Conservation (phyloP, 495 filamentous ascomycete species). For the Neurospora terricola region DNA sequence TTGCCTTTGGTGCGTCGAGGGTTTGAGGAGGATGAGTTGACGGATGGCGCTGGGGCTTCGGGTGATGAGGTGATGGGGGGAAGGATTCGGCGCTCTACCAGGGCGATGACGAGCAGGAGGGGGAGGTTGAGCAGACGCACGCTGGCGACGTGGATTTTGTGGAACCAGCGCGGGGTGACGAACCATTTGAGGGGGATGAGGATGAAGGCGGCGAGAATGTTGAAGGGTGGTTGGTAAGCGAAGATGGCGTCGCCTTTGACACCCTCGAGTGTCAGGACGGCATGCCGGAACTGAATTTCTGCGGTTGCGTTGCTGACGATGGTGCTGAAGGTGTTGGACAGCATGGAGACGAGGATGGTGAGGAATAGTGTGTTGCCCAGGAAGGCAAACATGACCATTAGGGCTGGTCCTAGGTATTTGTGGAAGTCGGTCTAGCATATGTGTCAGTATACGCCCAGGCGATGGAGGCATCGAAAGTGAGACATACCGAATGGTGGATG, state of each 20-base stretch:
- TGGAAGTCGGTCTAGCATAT: constrained; percentile 45
- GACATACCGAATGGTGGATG: constrained; percentile 47
- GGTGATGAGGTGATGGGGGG: constrained; percentile 18
- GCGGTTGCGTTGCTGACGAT: constrained; percentile 55
- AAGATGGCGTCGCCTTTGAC: constrained; percentile 68
- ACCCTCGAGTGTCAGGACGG: constrained; percentile 65
- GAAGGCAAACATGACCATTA: constrained; percentile 66
- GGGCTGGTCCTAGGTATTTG: constrained; percentile 51
- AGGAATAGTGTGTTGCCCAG: constrained; percentile 69
- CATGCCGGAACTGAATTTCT: constrained; percentile 61
- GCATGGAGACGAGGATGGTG: constrained; percentile 66
- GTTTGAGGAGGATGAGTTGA: constrained; percentile 5
- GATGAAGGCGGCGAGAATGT: constrained; percentile 54
- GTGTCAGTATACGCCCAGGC: background rate
- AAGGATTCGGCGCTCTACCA: constrained; percentile 45
- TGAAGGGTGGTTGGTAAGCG: constrained; percentile 64
- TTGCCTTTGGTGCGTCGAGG: background rate
- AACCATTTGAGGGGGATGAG: constrained; percentile 57
- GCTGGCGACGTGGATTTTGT: constrained; percentile 61
- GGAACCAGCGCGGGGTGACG: constrained; percentile 60
- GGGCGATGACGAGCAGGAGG: constrained; percentile 48
- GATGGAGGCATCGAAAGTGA: background rate
- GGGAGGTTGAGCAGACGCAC: constrained; percentile 57
- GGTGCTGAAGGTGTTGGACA: constrained; percentile 59
- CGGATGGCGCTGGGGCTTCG: constrained; percentile 9